Evolutionary conservation across 331 rosid species (phyloP), one percentile per base, ranked within the genome.

Genomic region (Cucumis variabilis): DNA sequence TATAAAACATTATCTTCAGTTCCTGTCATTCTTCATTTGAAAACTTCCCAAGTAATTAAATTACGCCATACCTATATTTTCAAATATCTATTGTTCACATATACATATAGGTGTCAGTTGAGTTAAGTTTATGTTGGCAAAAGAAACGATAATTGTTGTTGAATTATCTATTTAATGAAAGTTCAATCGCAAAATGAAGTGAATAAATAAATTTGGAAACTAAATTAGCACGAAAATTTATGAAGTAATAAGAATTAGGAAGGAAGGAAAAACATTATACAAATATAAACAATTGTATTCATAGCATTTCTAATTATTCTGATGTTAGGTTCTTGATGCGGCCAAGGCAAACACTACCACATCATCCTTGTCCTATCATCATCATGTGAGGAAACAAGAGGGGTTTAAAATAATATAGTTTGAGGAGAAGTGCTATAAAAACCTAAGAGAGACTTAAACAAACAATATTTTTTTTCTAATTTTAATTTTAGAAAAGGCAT

Each of bases 291-390:
- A 37, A 3, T 4, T 37, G 41, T 37, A 37, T 37, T 37, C 41
- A 37, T 1, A 37, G 7, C 44, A 46, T 13, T 75, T 21, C 2
- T 13, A 76, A 75, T 53, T 23, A 51, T 13, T 21, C 0, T 27
- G 13, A 79, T 17, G 2, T 55, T 0, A 79, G 1, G 68, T 50
- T 9, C 2, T 50, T 2, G 3, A 21, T 77, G 37, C 14, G 83
- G 13, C 44, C 1, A 77, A 51, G 50, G 13, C 0, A 0, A 24
- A 53, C 67, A 53, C 2, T 9, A 24, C 84, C 84, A 79, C 68
- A 16, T 79, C 68, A 79, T 27, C 83, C 33, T 46, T 17, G 63
- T 77, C 63, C 83, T 76, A 19, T 77, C 83, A 48, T 77, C 83
- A 50, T 77, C 83, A 14, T 48, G 20, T 13, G 30, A 21, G 37